Base-by-base conservation (phyloP, 202 grass and related monocot genomes). In the Setaria viridis region DNA sequence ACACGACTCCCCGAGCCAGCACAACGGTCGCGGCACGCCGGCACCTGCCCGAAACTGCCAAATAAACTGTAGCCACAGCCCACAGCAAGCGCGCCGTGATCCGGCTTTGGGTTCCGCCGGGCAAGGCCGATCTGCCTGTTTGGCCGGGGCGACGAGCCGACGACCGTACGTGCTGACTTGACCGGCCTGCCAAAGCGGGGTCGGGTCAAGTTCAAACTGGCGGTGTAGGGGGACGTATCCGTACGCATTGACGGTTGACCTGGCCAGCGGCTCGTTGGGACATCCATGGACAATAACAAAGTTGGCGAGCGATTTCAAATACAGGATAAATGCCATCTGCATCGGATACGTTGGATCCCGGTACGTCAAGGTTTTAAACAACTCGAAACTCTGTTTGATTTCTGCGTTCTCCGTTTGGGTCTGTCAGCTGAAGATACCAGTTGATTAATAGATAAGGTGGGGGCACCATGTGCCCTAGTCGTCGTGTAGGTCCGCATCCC, bases 121-220 rank as follows among this genome's bases (percentile, higher is more conserved):
- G 39, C 43, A 46, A 46, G 43, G 47, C 47, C 47, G 47, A 49
- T 49, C 47, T 49, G 47, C 11, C 47, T 49, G 14, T 53, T 16
- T 16, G 50, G 39, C 39, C 39, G 39, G 53, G 53, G 53, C 53
- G 53, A 55, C 49, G 49, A 15, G 13, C 11, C 49, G 7, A 57
- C 9, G 58, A 29, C 25, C 59, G 4, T 62, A 30, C 9, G 41
- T 3, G 11, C 11, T 14, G 14, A 29, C 9, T 37, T 14, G 51
- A 13, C 67, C 69, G 80, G 1, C n/a, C 51, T 39, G n/a, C 20
- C 67, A 34, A 85, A 70, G 43, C 17, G 11, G 68, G 66, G 66
- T 5, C 72, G 9, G 39, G 19, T 78, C 46, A 78, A 4, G 55
- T 32, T 32, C 77, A 20, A 63, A 17, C 43, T 6, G 19, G 51